Evolutionary conservation across 495 filamentous ascomycete genomes (phyloP), one percentile per base, ranked within the genome.

Genomic region (Penicillium egyptiacum): DNA sequence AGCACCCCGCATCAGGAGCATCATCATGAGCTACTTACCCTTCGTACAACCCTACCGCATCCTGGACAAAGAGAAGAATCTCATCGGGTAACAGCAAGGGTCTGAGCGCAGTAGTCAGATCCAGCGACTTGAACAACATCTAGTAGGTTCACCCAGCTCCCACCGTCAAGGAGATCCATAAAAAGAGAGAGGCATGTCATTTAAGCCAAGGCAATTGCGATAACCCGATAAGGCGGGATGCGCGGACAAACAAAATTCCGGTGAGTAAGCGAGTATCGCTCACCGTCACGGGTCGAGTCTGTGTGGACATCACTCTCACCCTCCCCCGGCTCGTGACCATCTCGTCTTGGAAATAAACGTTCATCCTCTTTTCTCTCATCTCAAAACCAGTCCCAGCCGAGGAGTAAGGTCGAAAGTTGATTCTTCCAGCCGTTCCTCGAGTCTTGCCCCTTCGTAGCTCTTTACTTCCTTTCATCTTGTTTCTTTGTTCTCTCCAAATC

Each of bases 41-140:
- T 80, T 97, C 90, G 75, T 99, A 99, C 60, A 99, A 78, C 63
- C 95, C 94, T 66, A 98, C 94, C 71, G 88, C 89, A 81, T 97
- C 90, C 75, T 96, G 92, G 57, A 99, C 91, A 77, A 97, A 98
- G 55, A 98, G 83, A 30, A 97, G 77, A 20, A 82, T 81, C 73
- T 98, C 94, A 76, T 96, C 95, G 59, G 91, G 89, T 46, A 95
- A 81, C 57, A 96, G 86, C 50, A 86, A 86, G 42, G 94, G 94
- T 77, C 95, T 88, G 68, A 96, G 83, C 57, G 94, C 94, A 72
- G 91, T 96, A 8, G 95, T 98, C 63, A 99, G 82, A 74, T 97
- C 92, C 65, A 98, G 80, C 66, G 86, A 85, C 79, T 93, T 92
- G 82, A 97, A 85, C 80, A 92, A 93, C 91, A 96, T 96, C 81